Evolutionary conservation across 148 eudicot species (phyloP).

Genomic region (Polygonum maritimum): DNA sequence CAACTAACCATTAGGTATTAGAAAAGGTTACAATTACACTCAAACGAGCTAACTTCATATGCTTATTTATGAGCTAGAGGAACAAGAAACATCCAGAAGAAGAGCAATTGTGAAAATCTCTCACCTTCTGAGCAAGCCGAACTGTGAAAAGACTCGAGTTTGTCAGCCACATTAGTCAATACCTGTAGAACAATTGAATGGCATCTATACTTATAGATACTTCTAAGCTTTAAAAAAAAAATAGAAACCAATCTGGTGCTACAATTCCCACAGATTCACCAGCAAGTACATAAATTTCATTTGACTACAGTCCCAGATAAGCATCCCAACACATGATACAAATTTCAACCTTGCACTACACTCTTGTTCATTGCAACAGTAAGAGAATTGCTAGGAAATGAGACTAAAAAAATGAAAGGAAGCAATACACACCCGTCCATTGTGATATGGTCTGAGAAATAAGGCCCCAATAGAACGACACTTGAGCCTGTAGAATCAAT

Average conservation of each 20-base stretch:
- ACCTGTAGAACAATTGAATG: conserved; percentile 22
- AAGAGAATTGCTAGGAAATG: background rate
- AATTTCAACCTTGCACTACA: background rate
- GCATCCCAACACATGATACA: background rate
- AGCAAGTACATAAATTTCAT: background rate
- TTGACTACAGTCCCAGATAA: background rate
- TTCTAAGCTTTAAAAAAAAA: background rate
- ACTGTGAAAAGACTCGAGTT: conserved; percentile 22
- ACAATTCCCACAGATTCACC: background rate
- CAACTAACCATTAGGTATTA: background rate
- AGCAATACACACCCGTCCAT: conserved; percentile 8
- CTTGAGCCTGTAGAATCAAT: background rate
- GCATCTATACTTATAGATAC: background rate
- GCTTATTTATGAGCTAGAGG: background rate
- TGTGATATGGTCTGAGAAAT: background rate
- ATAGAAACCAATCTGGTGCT: background rate
- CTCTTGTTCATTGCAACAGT: background rate
- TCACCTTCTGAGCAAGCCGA: conserved; percentile 24
- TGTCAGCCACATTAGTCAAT: conserved; percentile 17
- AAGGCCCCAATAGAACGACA: conserved; percentile 7
- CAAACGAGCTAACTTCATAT: background rate
- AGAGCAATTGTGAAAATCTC: background rate
- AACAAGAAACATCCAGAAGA: conserved; percentile 2
- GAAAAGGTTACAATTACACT: background rate
- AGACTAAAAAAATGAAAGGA: background rate